Base-by-base conservation (phyloP, 179 eudicot species). In the Beta corolliflora region DNA sequence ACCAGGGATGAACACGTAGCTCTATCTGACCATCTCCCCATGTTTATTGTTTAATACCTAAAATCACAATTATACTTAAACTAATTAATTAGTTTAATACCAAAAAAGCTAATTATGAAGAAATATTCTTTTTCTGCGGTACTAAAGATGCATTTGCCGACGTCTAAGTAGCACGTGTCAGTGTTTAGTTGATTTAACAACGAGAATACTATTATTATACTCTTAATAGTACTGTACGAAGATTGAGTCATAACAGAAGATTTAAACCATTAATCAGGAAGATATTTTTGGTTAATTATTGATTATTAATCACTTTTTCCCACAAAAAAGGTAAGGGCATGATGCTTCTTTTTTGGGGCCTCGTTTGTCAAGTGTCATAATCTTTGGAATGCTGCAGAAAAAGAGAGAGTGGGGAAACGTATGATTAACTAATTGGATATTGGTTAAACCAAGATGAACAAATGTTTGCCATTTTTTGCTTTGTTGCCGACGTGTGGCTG, bases 401-500 rank as follows among this genome's bases (percentile, higher is more conserved):
- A 45, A 76, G 45, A 18, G 18, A 52, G 2, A 18, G 55, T 9
- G 70, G 45, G 21, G 23, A 59, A 15, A 68, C 29, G 36, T 41
- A 55, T 54, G 66, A 78, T 68, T 78, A 36, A 55, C 66, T 78
- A 25, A 78, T 65, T 66, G 53, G 61, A 45, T 77, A 36, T 78
- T 68, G 55, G 66, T 41, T 78, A 78, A 78, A n/a, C 50, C 29
- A 50, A 9, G 44, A 48, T 23, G 50, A 36, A 65, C 52, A 25
- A 77, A 53, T 29, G 46, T n/a, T n/a, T 45, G 46, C 69, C 72
- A 58, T 36, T 36, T 59, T 65, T 64, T 25, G 18, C 72, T 65
- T 11, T 41, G 44, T 31, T 77, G 80, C 74, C 81, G 74, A 78
- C 74, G 74, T 78, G 59, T 65, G 79, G 59, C 41, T 29, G 0